A percentile compares a stretch with the other conserved stretches of the same genome.
Evolutionary conservation across 805 yeast genomes (phyloP).

Genomic region (Metschnikowia gelsemii): DNA sequence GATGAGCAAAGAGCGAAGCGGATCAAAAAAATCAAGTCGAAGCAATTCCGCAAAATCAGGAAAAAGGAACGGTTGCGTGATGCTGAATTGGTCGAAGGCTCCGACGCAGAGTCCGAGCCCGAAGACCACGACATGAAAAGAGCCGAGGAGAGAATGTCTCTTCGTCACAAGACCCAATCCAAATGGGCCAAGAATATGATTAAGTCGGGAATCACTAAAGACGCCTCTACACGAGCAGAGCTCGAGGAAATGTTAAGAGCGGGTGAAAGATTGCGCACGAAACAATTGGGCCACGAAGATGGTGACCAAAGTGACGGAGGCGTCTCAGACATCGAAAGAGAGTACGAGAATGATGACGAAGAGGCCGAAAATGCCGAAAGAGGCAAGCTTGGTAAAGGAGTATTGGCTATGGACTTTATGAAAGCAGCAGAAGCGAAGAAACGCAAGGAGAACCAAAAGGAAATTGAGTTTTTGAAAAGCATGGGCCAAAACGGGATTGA

Average conservation of each 20-base stretch:
- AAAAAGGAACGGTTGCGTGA: constrained; percentile 79
- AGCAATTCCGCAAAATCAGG: constrained; percentile 79
- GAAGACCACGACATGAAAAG: constrained; percentile 72
- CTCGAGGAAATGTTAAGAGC: constrained; percentile 92
- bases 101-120: constrained; percentile 47
- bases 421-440: constrained; percentile 77
- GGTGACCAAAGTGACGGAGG: constrained; percentile 56
- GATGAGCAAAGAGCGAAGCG: constrained; percentile 90
- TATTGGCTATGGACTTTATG: constrained; percentile 95
- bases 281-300: constrained; percentile 66
- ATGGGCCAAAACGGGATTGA: constrained; percentile 44
- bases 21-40: constrained; percentile 91
- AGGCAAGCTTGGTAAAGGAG: constrained; percentile 73
- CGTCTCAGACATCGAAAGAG: constrained; percentile 44
- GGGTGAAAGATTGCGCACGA: constrained; percentile 73
- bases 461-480: constrained; percentile 50
- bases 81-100: constrained; percentile 64
- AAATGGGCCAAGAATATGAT: constrained; percentile 91
- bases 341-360: constrained; percentile 36
- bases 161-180: constrained; percentile 84
- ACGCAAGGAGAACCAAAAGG: constrained; percentile 55
- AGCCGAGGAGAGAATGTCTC: constrained; percentile 89
- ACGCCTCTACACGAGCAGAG: constrained; percentile 77
- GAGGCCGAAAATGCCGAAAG: constrained; percentile 36
- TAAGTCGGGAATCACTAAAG: constrained; percentile 86